Percentiles rank a stretch among this genome's conserved stretches.
These are phyloP conservation scores for Trifolium repens DNA, from an alignment of 306 rosid species.

Conservation along the genomic window DNA sequence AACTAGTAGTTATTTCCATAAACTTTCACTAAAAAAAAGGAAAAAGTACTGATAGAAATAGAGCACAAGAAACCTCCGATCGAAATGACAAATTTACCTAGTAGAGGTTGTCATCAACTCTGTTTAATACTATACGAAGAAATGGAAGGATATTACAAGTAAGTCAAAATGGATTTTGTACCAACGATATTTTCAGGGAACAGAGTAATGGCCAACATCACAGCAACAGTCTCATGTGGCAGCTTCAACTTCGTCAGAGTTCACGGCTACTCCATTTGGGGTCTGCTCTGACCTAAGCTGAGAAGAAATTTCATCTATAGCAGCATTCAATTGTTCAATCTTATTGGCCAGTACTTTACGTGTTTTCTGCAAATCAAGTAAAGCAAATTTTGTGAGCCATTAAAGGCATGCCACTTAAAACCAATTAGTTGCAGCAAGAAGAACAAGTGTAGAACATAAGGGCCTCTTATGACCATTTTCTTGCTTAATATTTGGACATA, in stretches of 20 bases:
- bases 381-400: slow-evolving; percentile 32
- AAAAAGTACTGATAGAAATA: slow-evolving; percentile 24
- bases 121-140: slow-evolving; percentile 44
- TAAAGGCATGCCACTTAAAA: slow-evolving; percentile 12
- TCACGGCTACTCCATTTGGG: slow-evolving; percentile 70
- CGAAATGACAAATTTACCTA: slow-evolving; percentile 28
- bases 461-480: slow-evolving; percentile 28
- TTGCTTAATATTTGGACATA: slow-evolving; percentile 20
- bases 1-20: slow-evolving; percentile 15
- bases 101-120: slow-evolving; percentile 30
- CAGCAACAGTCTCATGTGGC: slow-evolving; percentile 54
- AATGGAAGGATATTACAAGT: slow-evolving; percentile 45
- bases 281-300: slow-evolving; percentile 69
- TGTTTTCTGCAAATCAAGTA: slow-evolving; percentile 67
- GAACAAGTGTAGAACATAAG: slow-evolving; percentile 8
- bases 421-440: slow-evolving; percentile 27
- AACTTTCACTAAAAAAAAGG: background rate
- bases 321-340: slow-evolving; percentile 86
- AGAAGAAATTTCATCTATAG: slow-evolving; percentile 91
- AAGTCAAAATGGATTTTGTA: slow-evolving; percentile 49
- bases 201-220: slow-evolving; percentile 28
- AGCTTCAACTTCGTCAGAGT: slow-evolving; percentile 79
- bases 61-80: slow-evolving; percentile 35
- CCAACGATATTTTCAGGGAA: slow-evolving; percentile 38
- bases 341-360: slow-evolving; percentile 76